Evolutionary conservation across 768 basidiomycete species (phyloP), one percentile per base, ranked within the genome.

Genomic region (Amanita polypyramis): DNA sequence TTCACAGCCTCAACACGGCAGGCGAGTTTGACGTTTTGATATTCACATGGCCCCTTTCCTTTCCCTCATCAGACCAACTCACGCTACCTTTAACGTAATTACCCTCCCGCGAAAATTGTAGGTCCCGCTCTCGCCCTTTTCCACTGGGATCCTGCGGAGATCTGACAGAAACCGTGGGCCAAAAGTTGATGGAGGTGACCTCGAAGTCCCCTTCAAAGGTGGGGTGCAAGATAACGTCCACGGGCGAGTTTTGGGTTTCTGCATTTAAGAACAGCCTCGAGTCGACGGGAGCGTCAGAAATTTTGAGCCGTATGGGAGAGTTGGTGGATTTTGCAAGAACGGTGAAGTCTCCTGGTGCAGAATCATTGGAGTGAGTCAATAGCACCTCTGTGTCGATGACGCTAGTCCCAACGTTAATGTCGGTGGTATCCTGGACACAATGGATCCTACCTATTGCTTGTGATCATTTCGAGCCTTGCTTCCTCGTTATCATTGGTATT

Each of bases 171-270:
- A 51, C 40, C 15, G 11, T 27, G 10, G 52, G 43, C 9, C 36
- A 34, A 10, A 47, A 34, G 12, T 45, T 45, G 32, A 46, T 43
- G 8, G 60, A 53, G 10, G 42, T 12, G 5, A 61, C 50, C 15
- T 41, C 19, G 50, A 73, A 67, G 19, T 36, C 44, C 39, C 73
- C 74, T 51, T 74, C 68, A 52, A 58, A 74, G 14, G 68, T 57
- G 5, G 56, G 50, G 43, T 66, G 59, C 4, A 74, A 52, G 7
- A 15, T 14, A 36, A 72, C 62, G 9, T 49, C 44, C 3, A 67
- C 66, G 8, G 59, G 63, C 4, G 60, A 51, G 53, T 75, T 73
- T 15, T 60, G 49, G 19, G 69, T 68, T 19, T 37, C 49, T 0
- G 59, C 66, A 0, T 33, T 43, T 25, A 69, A 47, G 23, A 36